Base-by-base conservation (phyloP, 441 rosid genomes). In the Jatropha podagrica region DNA sequence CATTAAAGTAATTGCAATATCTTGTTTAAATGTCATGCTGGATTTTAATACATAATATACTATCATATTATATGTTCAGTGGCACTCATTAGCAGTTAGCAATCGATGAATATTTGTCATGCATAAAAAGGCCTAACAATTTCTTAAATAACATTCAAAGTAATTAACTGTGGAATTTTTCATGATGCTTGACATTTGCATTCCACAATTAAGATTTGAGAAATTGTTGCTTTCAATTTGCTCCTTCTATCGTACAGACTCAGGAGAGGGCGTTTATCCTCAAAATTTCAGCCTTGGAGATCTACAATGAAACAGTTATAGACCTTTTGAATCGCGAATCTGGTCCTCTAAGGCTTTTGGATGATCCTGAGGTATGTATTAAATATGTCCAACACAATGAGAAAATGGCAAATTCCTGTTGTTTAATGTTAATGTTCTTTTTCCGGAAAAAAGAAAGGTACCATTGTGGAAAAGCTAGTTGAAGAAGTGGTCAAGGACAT, bases 251-350 rank as follows among this genome's bases (percentile, higher is more conserved):
- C 20, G 78, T 71, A 52, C 86, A 94, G 97, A 87, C 90, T 68
- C 86, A 74, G 41, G 97, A 91, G 81, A 90, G 95, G 85, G 90
- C 86, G 40, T 92, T 90, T 75, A 80, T 86, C 72, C 78, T 95
- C 83, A 95, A 90, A 81, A 65, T 95, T 77, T 92, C 97, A 69
- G 98, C 98, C 44, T 78, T 95, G 84, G 97, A 95, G 90, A 95
- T 95, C 74, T 95, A 95, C 74, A 92, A 95, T 52, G 97, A 95
- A 88, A 90, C 87, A 64, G 97, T 92, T 71, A 77, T 86, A 60
- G 97, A 95, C 82, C 93, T 95, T 74, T 80, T 95, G 83, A 90
- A 88, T 84, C 87, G 88, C 64, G 94, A 88, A 72, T 84, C 97
- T 81, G 90, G 96, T 60, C 82, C 92, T 73, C 93, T 95, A 75